Base-by-base conservation (phyloP, 176 grass and related monocot species). In the Oryza brachyantha region DNA sequence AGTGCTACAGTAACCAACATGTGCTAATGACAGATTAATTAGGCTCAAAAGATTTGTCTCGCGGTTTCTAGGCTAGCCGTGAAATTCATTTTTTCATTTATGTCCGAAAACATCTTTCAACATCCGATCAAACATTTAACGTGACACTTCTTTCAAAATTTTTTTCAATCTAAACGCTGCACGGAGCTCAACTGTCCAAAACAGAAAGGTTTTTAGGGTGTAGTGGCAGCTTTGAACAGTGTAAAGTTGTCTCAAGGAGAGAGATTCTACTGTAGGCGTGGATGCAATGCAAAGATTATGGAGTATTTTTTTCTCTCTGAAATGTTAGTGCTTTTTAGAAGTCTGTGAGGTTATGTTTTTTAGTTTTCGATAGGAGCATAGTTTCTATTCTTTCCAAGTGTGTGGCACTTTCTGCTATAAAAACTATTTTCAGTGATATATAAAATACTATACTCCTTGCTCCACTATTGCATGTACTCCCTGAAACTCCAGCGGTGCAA, bases 351-450 rank as follows among this genome's bases (percentile, higher is more conserved):
- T 22, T 68, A 21, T 57, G 9, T 54, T 29, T 68, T 35, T 13
- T 34, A 40, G 14, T 27, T 54, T 17, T 40, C 24, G 19, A 29
- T 7, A 40, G 16, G 38, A 32, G 42, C 81, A 37, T 57, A 39
- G 62, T 19, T 75, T 80, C 63, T 76, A 71, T 80, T 84, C 70
- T 88, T 84, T 84, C 8, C 61, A 70, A 64, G 80, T 31, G 29
- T 50, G 48, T 42, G 41, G 26, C 21, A 31, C 43, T 84, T 80
- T 66, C 22, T 64, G 73, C 14, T 10, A 61, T 14, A 67, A 78
- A 67, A 35, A 24, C 0, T 4, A 5, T 11, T 19, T 57, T 57
- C 52, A 29, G 5, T 29, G 72, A 34, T 60, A 16, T n/a, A 38
- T 22, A n/a, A n/a, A n/a, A n/a, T n/a, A n/a, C n/a, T n/a, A n/a